phyloP scores from a whole-genome alignment of 495 filamentous ascomycete genomes.

The Chaetomium tenue region DNA sequence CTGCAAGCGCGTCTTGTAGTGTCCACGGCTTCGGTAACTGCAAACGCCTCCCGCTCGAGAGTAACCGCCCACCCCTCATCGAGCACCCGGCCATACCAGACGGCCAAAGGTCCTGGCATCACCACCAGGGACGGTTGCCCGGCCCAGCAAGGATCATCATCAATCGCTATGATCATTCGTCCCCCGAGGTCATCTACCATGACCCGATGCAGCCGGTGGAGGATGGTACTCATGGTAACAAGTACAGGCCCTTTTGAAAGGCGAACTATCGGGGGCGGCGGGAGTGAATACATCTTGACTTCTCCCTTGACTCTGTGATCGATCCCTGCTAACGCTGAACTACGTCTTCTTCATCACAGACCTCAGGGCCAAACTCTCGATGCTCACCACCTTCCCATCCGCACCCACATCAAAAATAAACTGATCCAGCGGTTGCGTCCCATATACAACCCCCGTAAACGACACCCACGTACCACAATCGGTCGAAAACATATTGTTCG shows the following conservation, averaged over 20 bases:
- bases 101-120: neutral
- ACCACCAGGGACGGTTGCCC: neutral
- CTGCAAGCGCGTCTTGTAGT: too few relatives aligned
- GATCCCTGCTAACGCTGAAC: neutral
- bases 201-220: neutral
- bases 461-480: slow-evolving; percentile 52
- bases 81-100: slow-evolving; percentile 3
- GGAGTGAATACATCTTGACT: too few relatives aligned
- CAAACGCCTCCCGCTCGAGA: neutral
- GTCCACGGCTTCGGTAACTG: neutral
- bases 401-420: slow-evolving; percentile 50
- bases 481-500: slow-evolving; percentile 42
- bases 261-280: neutral
- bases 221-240: too few relatives aligned
- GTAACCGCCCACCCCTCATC: neutral
- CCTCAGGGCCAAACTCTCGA: slow-evolving; percentile 48
- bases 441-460: slow-evolving; percentile 47
- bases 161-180: neutral
- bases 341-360: slow-evolving; percentile 25
- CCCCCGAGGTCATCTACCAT: slow-evolving; percentile 5
- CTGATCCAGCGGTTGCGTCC: slow-evolving; percentile 48
- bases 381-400: slow-evolving; percentile 41
- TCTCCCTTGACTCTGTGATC: neutral
- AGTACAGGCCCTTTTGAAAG: neutral
- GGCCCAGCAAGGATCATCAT: slow-evolving; percentile 2